Evolutionary conservation across 768 basidiomycete species (phyloP), one percentile per base, ranked within the genome.

Genomic region (Hericium rajendrae): DNA sequence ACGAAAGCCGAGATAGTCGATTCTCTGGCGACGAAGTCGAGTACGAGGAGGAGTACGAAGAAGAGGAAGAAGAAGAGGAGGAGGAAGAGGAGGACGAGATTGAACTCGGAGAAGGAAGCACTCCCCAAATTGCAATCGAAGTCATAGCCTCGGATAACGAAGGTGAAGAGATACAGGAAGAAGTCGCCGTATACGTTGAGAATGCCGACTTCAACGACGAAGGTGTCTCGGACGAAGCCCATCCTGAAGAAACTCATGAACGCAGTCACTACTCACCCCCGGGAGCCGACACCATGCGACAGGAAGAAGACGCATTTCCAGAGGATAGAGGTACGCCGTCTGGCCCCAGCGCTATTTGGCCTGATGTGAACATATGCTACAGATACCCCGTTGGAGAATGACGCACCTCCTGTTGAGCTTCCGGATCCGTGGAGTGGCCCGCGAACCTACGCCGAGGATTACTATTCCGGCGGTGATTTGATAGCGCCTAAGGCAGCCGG

Each of bases 51-150:
- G 63, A 63, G 13, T 55, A 20, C 20, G 57, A 57, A n/a, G 59
- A 57, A 15, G 62, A 54, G 15, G 49, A 46, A 9, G 24, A 20
- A 24, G 59, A 61, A 18, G 59, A 61, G 4, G 55, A 57, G 4
- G 58, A 40, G 40, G 59, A 60, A 2, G 59, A 64, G 37, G 57
- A 59, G 24, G 60, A 60, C 37, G 70, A 71, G 51, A 67, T 65
- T 38, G 49, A 69, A 32, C 66, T 68, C 56, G 77, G 79, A 73
- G 67, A 64, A 69, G 49, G 77, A 74, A 82, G 78, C 69, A 72
- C 67, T 58, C 38, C 20, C 8, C n/a, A 24, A 5, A 8, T 38
- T 18, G 54, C 43, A 15, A 46, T 56, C 32, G 37, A 37, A 12
- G 15, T 20, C 6, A 2, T 48, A 6, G 13, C 16, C n/a, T 48